Percentiles rank a stretch among this genome's conserved stretches.
Conservation (phyloP, 176 grass and related monocot genomes). For the Lolium perenne region DNA sequence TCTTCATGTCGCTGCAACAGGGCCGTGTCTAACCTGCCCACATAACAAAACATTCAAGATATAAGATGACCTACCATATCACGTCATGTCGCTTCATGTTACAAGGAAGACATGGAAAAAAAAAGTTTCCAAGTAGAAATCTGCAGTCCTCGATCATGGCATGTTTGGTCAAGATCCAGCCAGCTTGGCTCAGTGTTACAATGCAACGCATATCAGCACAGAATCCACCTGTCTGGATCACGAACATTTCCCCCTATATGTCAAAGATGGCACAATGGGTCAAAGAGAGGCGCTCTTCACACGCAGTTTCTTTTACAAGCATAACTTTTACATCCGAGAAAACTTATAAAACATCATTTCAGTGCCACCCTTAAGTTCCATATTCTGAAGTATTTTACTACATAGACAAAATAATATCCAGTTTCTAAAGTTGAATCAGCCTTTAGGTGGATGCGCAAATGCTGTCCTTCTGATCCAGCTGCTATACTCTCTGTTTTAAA, state of each 20-base stretch:
- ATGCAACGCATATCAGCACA: slow-evolving; percentile 5
- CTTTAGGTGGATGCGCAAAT: not conserved
- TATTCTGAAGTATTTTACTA: not conserved
- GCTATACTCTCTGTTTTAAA: not conserved
- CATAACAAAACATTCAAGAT: not conserved
- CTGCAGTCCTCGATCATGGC: not conserved
- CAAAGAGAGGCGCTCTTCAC: not conserved
- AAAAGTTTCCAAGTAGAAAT: slow-evolving; percentile 4
- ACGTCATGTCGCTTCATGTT: no score
- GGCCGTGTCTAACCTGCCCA: not conserved
- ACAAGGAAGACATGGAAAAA: not conserved
- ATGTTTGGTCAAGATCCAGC: not conserved
- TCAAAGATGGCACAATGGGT: slow-evolving; percentile 1
- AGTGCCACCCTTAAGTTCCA: not conserved
- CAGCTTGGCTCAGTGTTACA: not conserved
- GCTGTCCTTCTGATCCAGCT: slow-evolving; percentile 6
- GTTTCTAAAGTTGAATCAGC: not conserved
- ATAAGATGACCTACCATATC: not conserved
- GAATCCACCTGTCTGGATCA: not conserved
- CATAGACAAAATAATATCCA: not conserved
- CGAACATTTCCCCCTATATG: slow-evolving; percentile 1
- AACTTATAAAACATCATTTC: not conserved
- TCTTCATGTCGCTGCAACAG: not conserved
- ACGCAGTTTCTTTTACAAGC: not conserved
- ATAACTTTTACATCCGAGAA: not conserved